phyloP scores from a whole-genome alignment of 495 filamentous ascomycete species.

The Aspergillus hancockii region DNA sequence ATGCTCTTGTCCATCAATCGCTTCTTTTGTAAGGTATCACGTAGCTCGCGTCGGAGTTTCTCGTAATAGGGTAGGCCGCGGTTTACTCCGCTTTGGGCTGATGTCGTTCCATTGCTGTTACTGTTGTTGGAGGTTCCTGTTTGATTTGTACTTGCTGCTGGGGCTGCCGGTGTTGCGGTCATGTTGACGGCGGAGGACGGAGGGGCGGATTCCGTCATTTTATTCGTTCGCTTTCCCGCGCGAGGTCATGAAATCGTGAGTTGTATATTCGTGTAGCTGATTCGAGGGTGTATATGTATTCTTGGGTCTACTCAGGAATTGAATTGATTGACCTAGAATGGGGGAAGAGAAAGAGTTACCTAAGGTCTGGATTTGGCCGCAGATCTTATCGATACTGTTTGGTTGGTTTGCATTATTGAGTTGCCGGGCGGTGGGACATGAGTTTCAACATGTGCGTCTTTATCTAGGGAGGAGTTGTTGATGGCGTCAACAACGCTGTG shows the following conservation, averaged over 20 bases:
- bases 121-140: constrained; percentile 6
- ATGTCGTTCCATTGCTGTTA: constrained; percentile 11
- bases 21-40: constrained; percentile 68
- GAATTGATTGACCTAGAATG: neutral
- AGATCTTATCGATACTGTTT: constrained; percentile 41
- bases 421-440: neutral
- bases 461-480: neutral
- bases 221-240: neutral
- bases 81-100: constrained; percentile 23
- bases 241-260: neutral
- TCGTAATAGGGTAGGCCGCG: constrained; percentile 69
- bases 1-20: constrained; percentile 66
- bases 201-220: constrained; percentile 35
- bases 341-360: constrained; percentile 14
- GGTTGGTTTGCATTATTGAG: constrained; percentile 38
- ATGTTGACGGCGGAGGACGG: constrained; percentile 10
- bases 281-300: neutral
- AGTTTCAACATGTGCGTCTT: neutral
- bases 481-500: neutral
- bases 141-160: constrained; percentile 10
- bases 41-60: constrained; percentile 67
- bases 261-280: neutral
- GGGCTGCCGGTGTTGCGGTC: constrained; percentile 8
- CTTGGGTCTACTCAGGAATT: neutral
- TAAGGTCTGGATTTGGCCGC: constrained; percentile 17